phyloP scores from a whole-genome alignment of 179 eudicot genomes.

The Beta macrorhiza region DNA sequence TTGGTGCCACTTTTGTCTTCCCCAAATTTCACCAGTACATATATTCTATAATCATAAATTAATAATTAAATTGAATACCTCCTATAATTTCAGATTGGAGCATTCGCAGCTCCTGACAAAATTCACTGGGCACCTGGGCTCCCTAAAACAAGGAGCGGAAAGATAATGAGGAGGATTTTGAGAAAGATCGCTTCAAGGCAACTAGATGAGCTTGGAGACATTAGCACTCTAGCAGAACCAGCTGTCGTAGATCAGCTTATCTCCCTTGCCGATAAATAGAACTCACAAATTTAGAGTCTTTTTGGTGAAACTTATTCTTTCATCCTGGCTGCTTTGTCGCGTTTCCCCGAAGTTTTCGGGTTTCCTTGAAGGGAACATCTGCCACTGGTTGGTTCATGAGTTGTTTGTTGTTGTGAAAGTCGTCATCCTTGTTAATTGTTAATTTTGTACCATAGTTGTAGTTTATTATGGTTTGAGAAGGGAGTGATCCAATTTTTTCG shows the following conservation, averaged over 20 bases:
- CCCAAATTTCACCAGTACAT: slow-evolving; percentile 35
- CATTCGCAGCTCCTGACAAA: slow-evolving; percentile 82
- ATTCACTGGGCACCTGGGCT: slow-evolving; percentile 96
- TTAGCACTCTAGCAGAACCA: slow-evolving; percentile 87
- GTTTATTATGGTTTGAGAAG: not conserved
- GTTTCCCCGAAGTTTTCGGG: not conserved
- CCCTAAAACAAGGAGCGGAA: slow-evolving; percentile 94
- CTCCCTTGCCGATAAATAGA: slow-evolving; percentile 51
- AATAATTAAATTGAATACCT: not conserved
- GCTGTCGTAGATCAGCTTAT: slow-evolving; percentile 80
- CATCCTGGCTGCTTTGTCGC: not conserved
- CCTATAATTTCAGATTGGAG: slow-evolving; percentile 63
- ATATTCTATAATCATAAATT: slow-evolving; percentile 16
- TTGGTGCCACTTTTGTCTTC: slow-evolving; percentile 17
- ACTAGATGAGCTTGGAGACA: slow-evolving; percentile 87
- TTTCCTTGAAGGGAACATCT: slow-evolving; percentile 7
- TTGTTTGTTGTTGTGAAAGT: slow-evolving; percentile 4
- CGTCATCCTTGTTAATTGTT: not conserved
- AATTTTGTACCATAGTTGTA: not conserved
- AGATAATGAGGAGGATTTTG: slow-evolving; percentile 89
- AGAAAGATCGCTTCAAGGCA: slow-evolving; percentile 88
- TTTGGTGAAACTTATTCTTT: not conserved
- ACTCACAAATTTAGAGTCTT: not conserved
- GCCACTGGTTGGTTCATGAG: not conserved
- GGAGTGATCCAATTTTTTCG: not conserved